These are phyloP conservation scores for Xylaria sp. DNA, from an alignment of 495 filamentous ascomycete species.

Conservation along the genomic window DNA sequence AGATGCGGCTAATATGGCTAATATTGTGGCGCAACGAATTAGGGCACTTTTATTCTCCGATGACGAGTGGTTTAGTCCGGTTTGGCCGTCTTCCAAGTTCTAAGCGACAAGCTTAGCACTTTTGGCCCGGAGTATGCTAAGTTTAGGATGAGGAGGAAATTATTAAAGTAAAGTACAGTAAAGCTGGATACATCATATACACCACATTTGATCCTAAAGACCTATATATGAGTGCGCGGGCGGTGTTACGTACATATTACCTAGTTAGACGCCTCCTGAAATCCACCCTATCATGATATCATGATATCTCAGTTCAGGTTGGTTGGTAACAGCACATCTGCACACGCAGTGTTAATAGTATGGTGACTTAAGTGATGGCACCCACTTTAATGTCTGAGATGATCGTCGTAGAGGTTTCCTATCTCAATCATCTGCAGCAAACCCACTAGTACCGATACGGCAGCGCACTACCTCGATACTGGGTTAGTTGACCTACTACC, in stretches of 20 bases:
- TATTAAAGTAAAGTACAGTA: too few species aligned
- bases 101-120: conserved; percentile 15
- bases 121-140: neutral
- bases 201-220: neutral
- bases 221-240: neutral
- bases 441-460: neutral
- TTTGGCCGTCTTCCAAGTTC: conserved; percentile 3
- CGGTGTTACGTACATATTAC: neutral
- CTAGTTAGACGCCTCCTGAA: neutral
- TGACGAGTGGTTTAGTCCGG: neutral
- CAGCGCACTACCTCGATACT: neutral
- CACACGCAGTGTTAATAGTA: conserved; percentile 6
- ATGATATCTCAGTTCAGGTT: neutral
- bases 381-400: neutral
- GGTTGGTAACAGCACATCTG: conserved; percentile 7
- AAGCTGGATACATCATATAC: neutral
- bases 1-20: conserved; percentile 29
- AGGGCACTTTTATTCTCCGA: conserved; percentile 26
- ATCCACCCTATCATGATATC: neutral
- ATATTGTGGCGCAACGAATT: conserved; percentile 24
- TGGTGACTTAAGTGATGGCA: too few species aligned
- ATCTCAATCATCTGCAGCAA: neutral
- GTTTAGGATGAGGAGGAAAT: neutral
- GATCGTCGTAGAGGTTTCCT: neutral
- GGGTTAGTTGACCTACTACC: neutral